phyloP scores from a whole-genome alignment of 352 stramenopile species.

The Globisporangium heterothallicum region DNA sequence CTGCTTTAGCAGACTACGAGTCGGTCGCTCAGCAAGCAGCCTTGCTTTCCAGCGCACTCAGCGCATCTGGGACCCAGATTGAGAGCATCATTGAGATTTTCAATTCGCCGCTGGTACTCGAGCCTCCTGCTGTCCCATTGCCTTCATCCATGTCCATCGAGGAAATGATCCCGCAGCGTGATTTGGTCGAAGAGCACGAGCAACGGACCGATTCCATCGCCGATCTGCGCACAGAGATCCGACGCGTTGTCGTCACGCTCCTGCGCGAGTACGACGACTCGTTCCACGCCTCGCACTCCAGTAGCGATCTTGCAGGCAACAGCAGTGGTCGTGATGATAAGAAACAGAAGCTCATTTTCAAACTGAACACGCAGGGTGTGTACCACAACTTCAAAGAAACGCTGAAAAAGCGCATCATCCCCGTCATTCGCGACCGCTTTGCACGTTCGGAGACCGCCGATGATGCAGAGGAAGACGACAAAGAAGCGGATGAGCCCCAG shows the following conservation, averaged over 20 bases:
- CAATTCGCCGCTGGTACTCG: constrained; percentile 28
- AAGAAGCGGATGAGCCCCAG: constrained; percentile 5
- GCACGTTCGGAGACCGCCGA: constrained; percentile 18
- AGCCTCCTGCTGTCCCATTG: constrained; percentile 24
- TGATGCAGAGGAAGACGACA: constrained; percentile 14
- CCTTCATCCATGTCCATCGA: constrained; percentile 27
- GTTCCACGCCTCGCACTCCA: constrained; percentile 8
- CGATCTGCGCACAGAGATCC: constrained; percentile 59
- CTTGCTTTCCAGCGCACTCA: constrained; percentile 21
- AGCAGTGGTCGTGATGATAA: constrained; percentile 44
- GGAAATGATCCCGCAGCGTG: constrained; percentile 45
- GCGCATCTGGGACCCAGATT: constrained; percentile 22
- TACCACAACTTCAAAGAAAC: constrained; percentile 83
- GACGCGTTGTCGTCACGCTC: constrained; percentile 40
- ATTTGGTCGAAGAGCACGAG: constrained; percentile 42
- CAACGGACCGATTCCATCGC: constrained; percentile 29
- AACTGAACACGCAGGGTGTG: constrained; percentile 65
- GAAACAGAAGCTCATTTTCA: constrained; percentile 67
- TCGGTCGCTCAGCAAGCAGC: constrained; percentile 18
- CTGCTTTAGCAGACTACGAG: constrained; percentile 62
- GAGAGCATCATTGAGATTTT: constrained; percentile 26
- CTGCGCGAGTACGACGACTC: constrained; percentile 60
- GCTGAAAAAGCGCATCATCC: constrained; percentile 78
- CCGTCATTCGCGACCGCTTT: constrained; percentile 61
- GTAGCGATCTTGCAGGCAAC: neutral